Conservation (phyloP, 192 early-diverging fungal genomes). For the Tieghemiomyces parasiticus region DNA sequence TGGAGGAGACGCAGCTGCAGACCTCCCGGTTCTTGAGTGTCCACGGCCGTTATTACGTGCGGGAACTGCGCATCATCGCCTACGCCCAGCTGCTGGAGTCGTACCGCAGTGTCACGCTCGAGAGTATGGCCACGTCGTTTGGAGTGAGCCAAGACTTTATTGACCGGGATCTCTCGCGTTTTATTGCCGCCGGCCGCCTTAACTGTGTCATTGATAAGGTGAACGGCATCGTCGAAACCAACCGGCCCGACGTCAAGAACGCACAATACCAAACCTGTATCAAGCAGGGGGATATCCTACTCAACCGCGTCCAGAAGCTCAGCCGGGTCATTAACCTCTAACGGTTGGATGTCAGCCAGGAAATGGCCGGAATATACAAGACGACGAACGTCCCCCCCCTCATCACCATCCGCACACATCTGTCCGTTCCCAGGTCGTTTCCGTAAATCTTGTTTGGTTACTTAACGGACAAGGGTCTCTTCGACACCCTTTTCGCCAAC, state of each 20-base stretch:
- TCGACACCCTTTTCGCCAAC: too few relatives aligned
- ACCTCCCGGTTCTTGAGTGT: constrained; percentile 68
- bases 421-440: too few relatives aligned
- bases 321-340: constrained; percentile 84
- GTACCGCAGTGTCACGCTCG: constrained; percentile 84
- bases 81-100: constrained; percentile 94
- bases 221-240: constrained; percentile 91
- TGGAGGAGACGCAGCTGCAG: constrained; percentile 60
- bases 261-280: constrained; percentile 93
- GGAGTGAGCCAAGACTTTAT: constrained; percentile 91
- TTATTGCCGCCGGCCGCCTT: constrained; percentile 88
- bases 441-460: too few relatives aligned
- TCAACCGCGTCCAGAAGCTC: constrained; percentile 94
- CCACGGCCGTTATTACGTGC: constrained; percentile 86
- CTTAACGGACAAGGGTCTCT: too few relatives aligned
- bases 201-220: constrained; percentile 99
- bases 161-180: constrained; percentile 89
- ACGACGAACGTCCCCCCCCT: too few relatives aligned
- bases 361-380: too few relatives aligned
- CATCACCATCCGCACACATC: too few relatives aligned
- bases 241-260: constrained; percentile 96
- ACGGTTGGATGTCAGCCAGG: too few relatives aligned
- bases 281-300: constrained; percentile 89
- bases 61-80: constrained; percentile 95
- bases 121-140: constrained; percentile 94